A percentile compares a stretch with the other conserved stretches of the same genome.
Evolutionary conservation across 139 green algal genomes (phyloP).

Genomic region (Marvania coccoides): DNA sequence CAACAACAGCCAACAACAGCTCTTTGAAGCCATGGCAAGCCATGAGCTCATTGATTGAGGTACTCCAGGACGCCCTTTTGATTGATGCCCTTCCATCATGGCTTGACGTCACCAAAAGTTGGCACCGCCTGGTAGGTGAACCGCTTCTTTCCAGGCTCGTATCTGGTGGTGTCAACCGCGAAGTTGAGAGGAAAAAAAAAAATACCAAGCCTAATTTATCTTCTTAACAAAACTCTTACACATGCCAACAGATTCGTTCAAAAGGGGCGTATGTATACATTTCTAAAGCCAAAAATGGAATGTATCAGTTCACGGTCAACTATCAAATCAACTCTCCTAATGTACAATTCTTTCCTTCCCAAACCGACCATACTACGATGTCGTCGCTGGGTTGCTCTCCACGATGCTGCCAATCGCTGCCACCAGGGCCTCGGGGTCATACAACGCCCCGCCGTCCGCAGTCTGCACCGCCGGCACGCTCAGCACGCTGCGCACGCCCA

Average conservation of each 20-base stretch:
- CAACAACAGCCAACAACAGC: conserved; percentile 23
- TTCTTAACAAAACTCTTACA: too few relatives aligned
- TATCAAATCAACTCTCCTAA: too few relatives aligned
- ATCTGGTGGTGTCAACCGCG: conserved; percentile 14
- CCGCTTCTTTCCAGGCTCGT: not conserved
- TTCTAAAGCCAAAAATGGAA: too few relatives aligned
- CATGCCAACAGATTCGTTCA: too few relatives aligned
- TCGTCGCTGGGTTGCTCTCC: too few relatives aligned
- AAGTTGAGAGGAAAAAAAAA: not conserved
- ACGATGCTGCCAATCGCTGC: conserved; percentile 44
- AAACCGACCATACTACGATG: too few relatives aligned
- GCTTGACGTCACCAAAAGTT: conserved; percentile 6
- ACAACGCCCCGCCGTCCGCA: conserved; percentile 30
- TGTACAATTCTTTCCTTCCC: too few relatives aligned
- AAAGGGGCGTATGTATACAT: too few relatives aligned
- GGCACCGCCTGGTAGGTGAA: conserved; percentile 3
- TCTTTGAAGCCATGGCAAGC: conserved; percentile 28
- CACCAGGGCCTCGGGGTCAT: conserved; percentile 63
- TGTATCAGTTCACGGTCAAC: too few relatives aligned
- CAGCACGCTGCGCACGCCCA: conserved; percentile 59
- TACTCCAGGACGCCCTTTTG: conserved; percentile 32
- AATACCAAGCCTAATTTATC: not conserved
- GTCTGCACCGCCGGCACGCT: conserved; percentile 45
- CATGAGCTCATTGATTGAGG: conserved; percentile 53
- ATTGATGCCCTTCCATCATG: not conserved